Evolutionary conservation across 73 alveolate species (phyloP).

Genomic region (Symbiodinium natans): DNA sequence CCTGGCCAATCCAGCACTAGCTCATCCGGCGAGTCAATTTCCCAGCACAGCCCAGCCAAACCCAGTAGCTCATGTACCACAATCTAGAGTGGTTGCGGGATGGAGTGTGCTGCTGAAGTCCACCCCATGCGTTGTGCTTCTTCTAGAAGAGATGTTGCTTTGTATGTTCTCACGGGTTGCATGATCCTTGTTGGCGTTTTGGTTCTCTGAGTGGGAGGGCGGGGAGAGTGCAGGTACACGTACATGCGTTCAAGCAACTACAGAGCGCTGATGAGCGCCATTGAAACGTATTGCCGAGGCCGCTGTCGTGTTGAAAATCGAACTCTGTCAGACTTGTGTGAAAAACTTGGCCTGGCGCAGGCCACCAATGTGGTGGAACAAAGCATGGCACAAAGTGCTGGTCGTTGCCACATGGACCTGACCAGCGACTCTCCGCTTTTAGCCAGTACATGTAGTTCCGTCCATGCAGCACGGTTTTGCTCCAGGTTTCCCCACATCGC

Average conservation of each 20-base stretch:
- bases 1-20: too few relatives aligned
- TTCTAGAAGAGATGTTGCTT: too few relatives aligned
- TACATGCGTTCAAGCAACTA: conserved; percentile 68
- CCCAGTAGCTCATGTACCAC: too few relatives aligned
- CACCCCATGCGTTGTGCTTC: too few relatives aligned
- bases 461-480: not conserved
- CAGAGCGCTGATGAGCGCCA: not conserved
- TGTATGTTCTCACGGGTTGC: too few relatives aligned
- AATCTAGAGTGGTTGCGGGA: too few relatives aligned
- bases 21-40: too few relatives aligned
- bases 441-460: not conserved
- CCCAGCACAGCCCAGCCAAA: too few relatives aligned
- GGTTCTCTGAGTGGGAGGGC: too few relatives aligned
- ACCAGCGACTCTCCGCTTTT: not conserved
- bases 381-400: conserved; percentile 75
- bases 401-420: conserved; percentile 34
- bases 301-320: not conserved
- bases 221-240: conserved; percentile 89
- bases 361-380: conserved; percentile 58
- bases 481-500: conserved; percentile 63
- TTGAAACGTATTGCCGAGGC: conserved; percentile 47
- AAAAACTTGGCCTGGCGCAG: too few relatives aligned
- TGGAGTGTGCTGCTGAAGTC: too few relatives aligned
- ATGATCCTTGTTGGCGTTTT: too few relatives aligned
- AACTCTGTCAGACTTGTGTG: not conserved